Conservation (phyloP, 345 rosid species). For the Citropsis articulata region DNA sequence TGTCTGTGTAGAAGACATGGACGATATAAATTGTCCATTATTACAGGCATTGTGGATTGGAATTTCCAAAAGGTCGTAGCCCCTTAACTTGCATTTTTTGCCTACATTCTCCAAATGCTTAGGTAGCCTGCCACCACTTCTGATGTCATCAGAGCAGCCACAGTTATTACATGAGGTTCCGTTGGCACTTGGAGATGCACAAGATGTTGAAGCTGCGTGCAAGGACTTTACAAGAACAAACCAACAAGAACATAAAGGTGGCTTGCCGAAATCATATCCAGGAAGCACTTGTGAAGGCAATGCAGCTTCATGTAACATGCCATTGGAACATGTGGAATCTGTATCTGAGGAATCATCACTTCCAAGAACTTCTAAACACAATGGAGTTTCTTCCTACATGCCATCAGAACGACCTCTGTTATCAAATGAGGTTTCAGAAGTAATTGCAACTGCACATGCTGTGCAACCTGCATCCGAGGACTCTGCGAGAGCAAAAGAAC, state of each 20-base stretch:
- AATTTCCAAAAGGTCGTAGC: not conserved
- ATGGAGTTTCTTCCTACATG: not conserved
- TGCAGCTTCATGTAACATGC: not conserved
- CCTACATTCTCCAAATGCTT: slow-evolving; percentile 21
- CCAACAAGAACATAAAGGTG: not conserved
- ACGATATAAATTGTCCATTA: too few species aligned
- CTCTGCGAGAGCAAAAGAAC: too few species aligned
- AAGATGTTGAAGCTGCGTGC: not conserved
- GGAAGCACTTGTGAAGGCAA: not conserved
- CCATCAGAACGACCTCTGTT: too few species aligned
- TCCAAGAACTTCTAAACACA: not conserved
- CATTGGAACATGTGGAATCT: too few species aligned
- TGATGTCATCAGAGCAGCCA: slow-evolving; percentile 34
- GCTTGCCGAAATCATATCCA: not conserved
- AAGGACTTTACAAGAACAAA: too few species aligned
- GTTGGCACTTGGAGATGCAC: slow-evolving; percentile 12
- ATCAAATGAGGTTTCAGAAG: too few species aligned
- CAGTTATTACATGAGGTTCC: slow-evolving; percentile 33
- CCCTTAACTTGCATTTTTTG: slow-evolving; percentile 19
- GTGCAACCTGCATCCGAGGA: too few species aligned
- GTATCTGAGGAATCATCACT: not conserved
- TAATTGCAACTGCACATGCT: too few species aligned
- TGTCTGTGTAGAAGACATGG: too few species aligned
- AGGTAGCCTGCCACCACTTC: slow-evolving; percentile 16
- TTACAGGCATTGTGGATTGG: not conserved